Evolutionary conservation across 2,329 filamentous ascomycete species (phyloP).

Genomic region (Trichoderma cornu-damae): DNA sequence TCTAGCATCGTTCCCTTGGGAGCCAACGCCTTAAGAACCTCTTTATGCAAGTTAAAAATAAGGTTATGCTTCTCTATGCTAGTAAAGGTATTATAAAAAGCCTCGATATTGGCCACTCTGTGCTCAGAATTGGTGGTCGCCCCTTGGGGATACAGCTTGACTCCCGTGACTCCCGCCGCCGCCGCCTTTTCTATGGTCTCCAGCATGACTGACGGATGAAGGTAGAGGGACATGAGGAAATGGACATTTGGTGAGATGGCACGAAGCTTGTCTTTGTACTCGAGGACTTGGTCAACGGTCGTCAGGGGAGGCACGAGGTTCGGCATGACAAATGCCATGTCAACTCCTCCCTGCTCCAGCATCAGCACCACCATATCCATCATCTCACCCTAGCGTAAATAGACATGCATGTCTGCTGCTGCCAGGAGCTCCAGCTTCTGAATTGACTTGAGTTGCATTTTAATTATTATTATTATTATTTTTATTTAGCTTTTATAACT

Average conservation of each 20-base stretch:
- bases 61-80: conserved; percentile 75
- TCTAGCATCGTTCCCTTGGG: conserved; percentile 44
- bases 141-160: conserved; percentile 66
- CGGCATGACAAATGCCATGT: conserved; percentile 59
- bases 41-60: conserved; percentile 90
- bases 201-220: conserved; percentile 59
- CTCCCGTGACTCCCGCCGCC: conserved; percentile 62
- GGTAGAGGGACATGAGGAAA: conserved; percentile 70
- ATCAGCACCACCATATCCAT: conserved; percentile 52
- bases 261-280: conserved; percentile 58
- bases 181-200: conserved; percentile 69
- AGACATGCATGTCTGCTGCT: conserved; percentile 65
- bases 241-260: conserved; percentile 57
- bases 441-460: conserved; percentile 35
- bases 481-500: conserved; percentile 13
- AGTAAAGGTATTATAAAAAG: conserved; percentile 74
- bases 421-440: conserved; percentile 52
- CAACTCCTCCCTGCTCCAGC: conserved; percentile 56
- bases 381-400: conserved; percentile 63
- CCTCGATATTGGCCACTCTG: conserved; percentile 64
- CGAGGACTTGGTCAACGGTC: conserved; percentile 51
- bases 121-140: conserved; percentile 63
- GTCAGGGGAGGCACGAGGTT: conserved; percentile 60
- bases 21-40: conserved; percentile 54
- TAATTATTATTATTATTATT: too few species aligned